Conservation (phyloP, 1,284 basidiomycete genomes). For the Cryptococcus amylolentus region DNA sequence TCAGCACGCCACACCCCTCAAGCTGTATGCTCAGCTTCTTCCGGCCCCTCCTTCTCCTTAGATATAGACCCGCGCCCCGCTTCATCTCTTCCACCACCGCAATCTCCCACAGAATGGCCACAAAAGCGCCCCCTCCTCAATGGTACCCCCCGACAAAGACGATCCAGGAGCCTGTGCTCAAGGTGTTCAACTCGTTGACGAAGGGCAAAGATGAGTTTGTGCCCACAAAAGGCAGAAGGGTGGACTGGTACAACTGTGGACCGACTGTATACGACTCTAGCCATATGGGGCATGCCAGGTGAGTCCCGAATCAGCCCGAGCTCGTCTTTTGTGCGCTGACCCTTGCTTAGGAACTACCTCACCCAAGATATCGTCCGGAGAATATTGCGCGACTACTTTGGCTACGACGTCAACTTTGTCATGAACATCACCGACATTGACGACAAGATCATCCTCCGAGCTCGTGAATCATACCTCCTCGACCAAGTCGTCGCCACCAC, state of each 20-base stretch:
- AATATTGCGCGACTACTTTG: constrained; percentile 93
- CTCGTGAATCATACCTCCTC: constrained; percentile 79
- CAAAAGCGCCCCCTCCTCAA: constrained; percentile 37
- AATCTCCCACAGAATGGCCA: constrained; percentile 5
- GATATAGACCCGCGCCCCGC: no score
- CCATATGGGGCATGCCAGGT: constrained; percentile 99
- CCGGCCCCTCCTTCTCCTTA: background rate
- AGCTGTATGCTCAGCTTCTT: background rate
- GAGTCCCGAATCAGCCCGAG: constrained; percentile 20
- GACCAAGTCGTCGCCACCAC: constrained; percentile 35
- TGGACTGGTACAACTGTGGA: constrained; percentile 99
- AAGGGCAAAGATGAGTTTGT: constrained; percentile 86
- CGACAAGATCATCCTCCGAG: constrained; percentile 94
- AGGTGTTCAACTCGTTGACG: constrained; percentile 92
- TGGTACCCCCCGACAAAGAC: constrained; percentile 42
- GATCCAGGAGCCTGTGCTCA: constrained; percentile 56
- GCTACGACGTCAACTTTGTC: constrained; percentile 96
- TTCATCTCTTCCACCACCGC: background rate
- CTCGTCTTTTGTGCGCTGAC: constrained; percentile 6
- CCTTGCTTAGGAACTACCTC: constrained; percentile 78
- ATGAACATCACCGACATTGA: constrained; percentile 99
- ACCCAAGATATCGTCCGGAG: constrained; percentile 93
- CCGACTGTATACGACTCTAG: constrained; percentile 99
- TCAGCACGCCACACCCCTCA: background rate
- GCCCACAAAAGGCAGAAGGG: constrained; percentile 71